Base-by-base conservation (phyloP, 2,329 filamentous ascomycete genomes). In the Cordyceps farinosa region DNA sequence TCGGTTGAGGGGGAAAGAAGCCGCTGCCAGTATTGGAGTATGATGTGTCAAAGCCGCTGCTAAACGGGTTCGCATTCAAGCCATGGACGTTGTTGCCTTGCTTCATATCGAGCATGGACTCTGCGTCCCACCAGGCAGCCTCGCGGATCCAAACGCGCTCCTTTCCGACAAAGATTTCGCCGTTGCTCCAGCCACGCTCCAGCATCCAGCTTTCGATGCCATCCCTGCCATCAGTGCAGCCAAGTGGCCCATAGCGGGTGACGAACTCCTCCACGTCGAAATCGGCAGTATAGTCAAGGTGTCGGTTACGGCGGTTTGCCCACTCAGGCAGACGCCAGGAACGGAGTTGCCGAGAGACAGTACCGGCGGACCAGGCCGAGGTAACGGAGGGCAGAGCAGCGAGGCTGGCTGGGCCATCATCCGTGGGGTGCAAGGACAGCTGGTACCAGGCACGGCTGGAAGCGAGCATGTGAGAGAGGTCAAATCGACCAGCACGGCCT, bases 81-180 rank as follows among this genome's bases (percentile, higher is more conserved):
- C 68, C 70, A 9, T 72, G 73, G 30, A 73, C 65, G 51, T 75
- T 75, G 47, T 87, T 84, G 60, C 84, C 80, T 1, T 88, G 86
- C 76, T 95, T 94, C 70, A 96, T 82, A 71, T 99, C 95, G 34
- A 98, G 87, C 90, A 97, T 96, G 65, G 86, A 91, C 78, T 99
- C 95, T 5, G 93, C 94, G 76, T 98, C 94, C 94, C 94, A 98
- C 94, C 95, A 99, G 2, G 93, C 90, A 63, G 81, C 84, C 76
- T 99, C 95, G 56, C 94, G 87, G 80, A 98, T 93, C 95, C 95
- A 99, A 48, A 99, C 87, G 38, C 95, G 90, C 75, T 98, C 92
- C 64, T 87, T 88, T 62, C 95, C 95, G 38, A 98, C 82, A 5
- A 97, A 87, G 2, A 98, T 92, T 77, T 98, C 95, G 45, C 95